Base-by-base conservation (phyloP, 768 basidiomycete species). In the Termitomyces sp. region DNA sequence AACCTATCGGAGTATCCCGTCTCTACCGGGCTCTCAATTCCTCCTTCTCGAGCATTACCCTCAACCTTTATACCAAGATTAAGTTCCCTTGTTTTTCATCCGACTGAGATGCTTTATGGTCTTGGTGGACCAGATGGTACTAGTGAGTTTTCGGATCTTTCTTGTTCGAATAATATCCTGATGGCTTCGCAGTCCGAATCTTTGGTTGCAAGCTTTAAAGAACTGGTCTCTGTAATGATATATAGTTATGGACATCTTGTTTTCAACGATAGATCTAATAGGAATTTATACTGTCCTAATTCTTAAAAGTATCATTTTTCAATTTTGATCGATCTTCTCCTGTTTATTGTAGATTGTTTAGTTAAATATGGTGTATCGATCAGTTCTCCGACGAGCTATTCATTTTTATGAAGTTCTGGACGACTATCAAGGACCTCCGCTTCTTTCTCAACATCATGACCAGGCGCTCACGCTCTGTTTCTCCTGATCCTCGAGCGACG, bases 101-200 rank as follows among this genome's bases (percentile, higher is more conserved):
- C 92, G 13, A 78, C 83, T 60, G 90, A 94, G 70, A 93, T 94
- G 92, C 68, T 94, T 61, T 89, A 84, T 64, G 88, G 83, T 18
- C 68, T 86, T 16, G 90, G 90, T 9, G 81, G 82, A 45, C 80
- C 86, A 51, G 90, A 93, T 68, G 90, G 91, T 16, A 77, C 74
- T 58, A 76, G 82, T 83, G 64, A 59, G 78, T 57, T 30, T 20
- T 57, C 26, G 10, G 4, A 52, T 28, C 20, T 40, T 47, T 52
- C 18, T 20, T 41, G 26, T 8, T 47, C 33, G 3, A 50, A 8
- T 14, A 50, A 48, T 18, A 35, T 14, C 30, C 57, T 68, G 45
- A 62, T 26, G 20, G 38, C 32, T 57, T 45, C 26, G 66, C 59
- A 82, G 84, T 85, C 51, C 79, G 78, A 57, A 76, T 86, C 59